A percentile compares a stretch with the other conserved stretches of the same genome.
Conservation (phyloP, 2,329 filamentous ascomycete species). For the Phoma sp. region DNA sequence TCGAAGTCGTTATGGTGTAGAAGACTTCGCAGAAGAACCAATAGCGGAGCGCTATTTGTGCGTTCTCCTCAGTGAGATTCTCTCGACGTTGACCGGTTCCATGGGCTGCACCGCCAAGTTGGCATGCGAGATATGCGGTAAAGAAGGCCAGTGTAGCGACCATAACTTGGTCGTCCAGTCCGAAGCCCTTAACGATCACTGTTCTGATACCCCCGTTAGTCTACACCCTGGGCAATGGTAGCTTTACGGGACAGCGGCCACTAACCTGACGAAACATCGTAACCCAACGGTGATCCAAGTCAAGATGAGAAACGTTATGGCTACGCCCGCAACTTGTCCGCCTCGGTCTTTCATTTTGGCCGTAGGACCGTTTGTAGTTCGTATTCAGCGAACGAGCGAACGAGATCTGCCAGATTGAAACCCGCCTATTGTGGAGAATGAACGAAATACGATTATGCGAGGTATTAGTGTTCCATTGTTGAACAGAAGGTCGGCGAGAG, state of each 20-base stretch:
- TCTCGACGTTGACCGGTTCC: conserved; percentile 47
- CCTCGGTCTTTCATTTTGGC: conserved; percentile 36
- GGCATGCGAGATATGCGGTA: conserved; percentile 41
- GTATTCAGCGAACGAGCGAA: background rate
- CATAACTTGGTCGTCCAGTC: conserved; percentile 52
- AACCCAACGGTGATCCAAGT: conserved; percentile 49
- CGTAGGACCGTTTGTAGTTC: too few relatives aligned
- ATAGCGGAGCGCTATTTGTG: conserved; percentile 40
- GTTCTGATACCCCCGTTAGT: conserved; percentile 21
- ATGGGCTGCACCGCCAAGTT: conserved; percentile 47
- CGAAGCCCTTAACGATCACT: conserved; percentile 48
- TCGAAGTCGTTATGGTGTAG: conserved; percentile 57
- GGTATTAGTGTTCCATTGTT: background rate
- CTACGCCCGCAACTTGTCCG: conserved; percentile 37
- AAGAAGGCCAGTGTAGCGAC: conserved; percentile 47
- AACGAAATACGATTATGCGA: background rate
- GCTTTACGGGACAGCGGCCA: conserved; percentile 2
- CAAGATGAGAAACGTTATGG: conserved; percentile 47
- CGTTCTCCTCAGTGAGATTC: conserved; percentile 38
- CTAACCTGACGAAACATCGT: conserved; percentile 48
- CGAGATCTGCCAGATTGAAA: conserved; percentile 1
- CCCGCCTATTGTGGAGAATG: background rate
- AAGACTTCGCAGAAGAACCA: conserved; percentile 64
- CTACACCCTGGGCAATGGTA: conserved; percentile 8
- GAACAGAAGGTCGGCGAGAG: conserved; percentile 1